phyloP scores from a whole-genome alignment of 1,284 basidiomycete genomes.

The Xerocomus nothofagi region DNA sequence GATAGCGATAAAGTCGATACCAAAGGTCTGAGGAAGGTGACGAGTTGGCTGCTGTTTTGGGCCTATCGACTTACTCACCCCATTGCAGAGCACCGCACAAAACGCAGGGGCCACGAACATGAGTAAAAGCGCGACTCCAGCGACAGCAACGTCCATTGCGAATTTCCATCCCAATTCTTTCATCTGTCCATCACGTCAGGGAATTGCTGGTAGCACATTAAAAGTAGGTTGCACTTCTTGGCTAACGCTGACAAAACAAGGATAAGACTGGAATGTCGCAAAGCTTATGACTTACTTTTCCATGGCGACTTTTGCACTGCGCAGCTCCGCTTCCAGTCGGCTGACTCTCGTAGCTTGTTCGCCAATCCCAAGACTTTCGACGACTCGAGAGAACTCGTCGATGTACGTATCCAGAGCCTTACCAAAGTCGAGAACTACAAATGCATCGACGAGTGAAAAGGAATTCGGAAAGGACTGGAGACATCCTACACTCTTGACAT shows the following conservation, averaged over 20 bases:
- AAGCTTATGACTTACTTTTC: constrained; percentile 14
- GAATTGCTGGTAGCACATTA: neutral
- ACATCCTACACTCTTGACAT: constrained; percentile 22
- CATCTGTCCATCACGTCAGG: constrained; percentile 12
- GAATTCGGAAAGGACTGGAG: neutral
- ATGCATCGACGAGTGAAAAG: neutral
- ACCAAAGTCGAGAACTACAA: constrained; percentile 19
- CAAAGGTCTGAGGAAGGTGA: constrained; percentile 1
- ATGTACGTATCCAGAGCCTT: constrained; percentile 20
- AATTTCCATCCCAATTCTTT: constrained; percentile 23
- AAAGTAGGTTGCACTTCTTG: constrained; percentile 9
- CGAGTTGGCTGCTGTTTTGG: neutral
- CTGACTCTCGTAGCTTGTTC: constrained; percentile 11
- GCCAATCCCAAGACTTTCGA: constrained; percentile 7
- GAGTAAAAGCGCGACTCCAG: constrained; percentile 20
- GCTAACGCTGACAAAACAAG: constrained; percentile 12
- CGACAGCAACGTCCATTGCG: constrained; percentile 15
- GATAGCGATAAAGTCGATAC: constrained; percentile 3
- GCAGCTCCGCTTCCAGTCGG: constrained; percentile 5
- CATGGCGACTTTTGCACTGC: constrained; percentile 12
- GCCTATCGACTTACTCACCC: constrained; percentile 1
- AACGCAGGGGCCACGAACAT: constrained; percentile 11
- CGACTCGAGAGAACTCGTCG: constrained; percentile 11
- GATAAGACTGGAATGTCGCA: neutral
- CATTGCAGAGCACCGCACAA: constrained; percentile 13